These are phyloP conservation scores for Ceratocystis albifundus DNA, from an alignment of 2,329 filamentous ascomycete species.

Conservation along the genomic window DNA sequence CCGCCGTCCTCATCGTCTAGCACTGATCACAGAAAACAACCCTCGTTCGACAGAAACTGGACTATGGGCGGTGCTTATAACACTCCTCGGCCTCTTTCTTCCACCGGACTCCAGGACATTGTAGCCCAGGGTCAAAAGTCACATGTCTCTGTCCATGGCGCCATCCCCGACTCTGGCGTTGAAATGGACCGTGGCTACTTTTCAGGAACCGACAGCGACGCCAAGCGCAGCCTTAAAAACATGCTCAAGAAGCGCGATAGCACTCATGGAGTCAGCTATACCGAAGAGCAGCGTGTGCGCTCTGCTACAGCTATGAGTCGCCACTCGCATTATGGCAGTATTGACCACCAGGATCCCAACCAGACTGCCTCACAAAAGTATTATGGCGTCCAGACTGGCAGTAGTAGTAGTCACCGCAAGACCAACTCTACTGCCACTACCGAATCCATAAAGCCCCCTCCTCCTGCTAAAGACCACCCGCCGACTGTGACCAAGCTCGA, in stretches of 20 bases:
- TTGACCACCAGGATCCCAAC: slow-evolving; percentile 53
- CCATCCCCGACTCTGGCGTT: slow-evolving; percentile 38
- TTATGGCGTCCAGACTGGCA: slow-evolving; percentile 41
- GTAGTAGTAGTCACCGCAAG: slow-evolving; percentile 39
- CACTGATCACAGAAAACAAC: slow-evolving; percentile 47
- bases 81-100: slow-evolving; percentile 38
- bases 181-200: slow-evolving; percentile 87
- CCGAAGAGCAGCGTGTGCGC: slow-evolving; percentile 59
- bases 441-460: slow-evolving; percentile 41
- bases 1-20: slow-evolving; percentile 28
- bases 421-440: slow-evolving; percentile 50
- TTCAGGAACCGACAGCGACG: slow-evolving; percentile 74
- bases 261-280: slow-evolving; percentile 44
- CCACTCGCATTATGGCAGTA: slow-evolving; percentile 68
- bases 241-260: slow-evolving; percentile 65
- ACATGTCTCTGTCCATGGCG: slow-evolving; percentile 27
- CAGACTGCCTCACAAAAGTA: slow-evolving; percentile 57
- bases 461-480: slow-evolving; percentile 43
- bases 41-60: slow-evolving; percentile 61
- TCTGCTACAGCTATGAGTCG: slow-evolving; percentile 55
- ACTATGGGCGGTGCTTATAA: slow-evolving; percentile 44
- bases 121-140: slow-evolving; percentile 11
- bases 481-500: slow-evolving; percentile 53
- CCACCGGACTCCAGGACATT: slow-evolving; percentile 40
- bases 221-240: slow-evolving; percentile 51